Conservation (phyloP, 805 yeast genomes). For the Metschnikowia bowlesiae region DNA sequence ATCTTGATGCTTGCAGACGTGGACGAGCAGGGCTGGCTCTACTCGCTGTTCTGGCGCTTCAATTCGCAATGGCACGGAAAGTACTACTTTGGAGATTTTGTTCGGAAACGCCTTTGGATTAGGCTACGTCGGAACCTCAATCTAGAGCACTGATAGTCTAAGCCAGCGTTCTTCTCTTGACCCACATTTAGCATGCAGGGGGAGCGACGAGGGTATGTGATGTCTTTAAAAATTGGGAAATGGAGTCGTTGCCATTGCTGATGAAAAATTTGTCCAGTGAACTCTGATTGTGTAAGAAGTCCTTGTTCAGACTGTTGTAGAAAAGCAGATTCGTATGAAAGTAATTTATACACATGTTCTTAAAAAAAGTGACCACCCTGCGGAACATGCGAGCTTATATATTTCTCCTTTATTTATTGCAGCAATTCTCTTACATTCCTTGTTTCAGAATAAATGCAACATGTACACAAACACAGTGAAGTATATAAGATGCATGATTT, state of each 20-base stretch:
- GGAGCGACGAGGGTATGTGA: not conserved
- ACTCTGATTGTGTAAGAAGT: not conserved
- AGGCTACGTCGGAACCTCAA: slow-evolving; percentile 28
- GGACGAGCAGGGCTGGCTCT: slow-evolving; percentile 85
- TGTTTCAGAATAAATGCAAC: not conserved
- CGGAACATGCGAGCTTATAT: not conserved
- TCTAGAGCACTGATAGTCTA: not conserved
- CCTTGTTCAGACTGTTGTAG: not conserved
- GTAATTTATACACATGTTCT: not conserved
- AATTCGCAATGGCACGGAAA: slow-evolving; percentile 59
- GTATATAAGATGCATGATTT: not conserved
- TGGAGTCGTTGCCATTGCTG: too few relatives aligned
- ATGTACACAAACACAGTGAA: not conserved
- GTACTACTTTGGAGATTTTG: slow-evolving; percentile 53
- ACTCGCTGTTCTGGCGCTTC: slow-evolving; percentile 41
- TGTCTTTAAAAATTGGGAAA: too few relatives aligned
- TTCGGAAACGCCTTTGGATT: slow-evolving; percentile 65
- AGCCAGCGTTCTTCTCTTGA: not conserved
- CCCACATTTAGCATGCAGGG: not conserved
- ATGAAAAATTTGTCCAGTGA: too few relatives aligned
- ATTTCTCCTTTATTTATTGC: not conserved
- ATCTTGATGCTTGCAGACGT: slow-evolving; percentile 66
- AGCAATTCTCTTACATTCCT: slow-evolving; percentile 2
- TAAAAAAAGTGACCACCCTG: not conserved
- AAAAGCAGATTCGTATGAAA: too few relatives aligned